These are phyloP conservation scores for Ascochyta rabiei DNA, from an alignment of 2,329 filamentous ascomycete genomes.

Conservation along the genomic window DNA sequence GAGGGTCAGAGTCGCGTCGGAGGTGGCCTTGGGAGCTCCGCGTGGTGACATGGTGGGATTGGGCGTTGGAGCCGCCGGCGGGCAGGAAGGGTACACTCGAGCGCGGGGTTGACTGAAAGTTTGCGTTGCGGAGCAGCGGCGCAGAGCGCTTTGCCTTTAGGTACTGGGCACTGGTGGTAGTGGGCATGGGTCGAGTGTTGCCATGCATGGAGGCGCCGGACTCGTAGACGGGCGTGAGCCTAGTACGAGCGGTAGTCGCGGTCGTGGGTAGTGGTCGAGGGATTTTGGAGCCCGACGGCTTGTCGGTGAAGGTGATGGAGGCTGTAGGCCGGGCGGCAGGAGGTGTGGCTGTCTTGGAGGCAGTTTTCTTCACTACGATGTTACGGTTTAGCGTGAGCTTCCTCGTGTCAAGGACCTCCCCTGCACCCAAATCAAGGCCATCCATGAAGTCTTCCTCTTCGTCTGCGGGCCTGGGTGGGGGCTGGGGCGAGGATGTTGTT, in stretches of 20 bases:
- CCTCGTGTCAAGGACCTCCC: conserved; percentile 77
- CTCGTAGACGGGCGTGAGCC: conserved; percentile 92
- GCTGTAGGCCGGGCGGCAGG: conserved; percentile 75
- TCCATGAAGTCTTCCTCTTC: conserved; percentile 79
- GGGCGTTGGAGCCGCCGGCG: conserved; percentile 72
- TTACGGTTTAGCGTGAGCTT: conserved; percentile 90
- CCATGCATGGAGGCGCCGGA: conserved; percentile 73
- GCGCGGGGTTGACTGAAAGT: conserved; percentile 63
- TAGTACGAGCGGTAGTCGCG: conserved; percentile 47
- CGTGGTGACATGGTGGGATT: conserved; percentile 77
- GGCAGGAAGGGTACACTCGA: conserved; percentile 77
- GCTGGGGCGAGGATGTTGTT: conserved; percentile 21
- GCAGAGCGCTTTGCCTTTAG: conserved; percentile 67
- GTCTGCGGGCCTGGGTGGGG: conserved; percentile 28
- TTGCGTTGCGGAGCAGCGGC: conserved; percentile 59
- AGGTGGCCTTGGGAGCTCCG: conserved; percentile 75
- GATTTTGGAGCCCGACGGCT: conserved; percentile 70
- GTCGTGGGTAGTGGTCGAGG: conserved; percentile 68
- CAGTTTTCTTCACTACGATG: conserved; percentile 78
- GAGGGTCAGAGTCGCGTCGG: conserved; percentile 80
- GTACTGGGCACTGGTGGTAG: conserved; percentile 60
- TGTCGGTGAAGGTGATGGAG: conserved; percentile 90
- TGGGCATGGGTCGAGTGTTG: conserved; percentile 62
- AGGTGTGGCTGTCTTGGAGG: conserved; percentile 63
- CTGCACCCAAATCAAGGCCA: conserved; percentile 85